Conservation (phyloP, 106 monocot species). For the Dioscorea alata region DNA sequence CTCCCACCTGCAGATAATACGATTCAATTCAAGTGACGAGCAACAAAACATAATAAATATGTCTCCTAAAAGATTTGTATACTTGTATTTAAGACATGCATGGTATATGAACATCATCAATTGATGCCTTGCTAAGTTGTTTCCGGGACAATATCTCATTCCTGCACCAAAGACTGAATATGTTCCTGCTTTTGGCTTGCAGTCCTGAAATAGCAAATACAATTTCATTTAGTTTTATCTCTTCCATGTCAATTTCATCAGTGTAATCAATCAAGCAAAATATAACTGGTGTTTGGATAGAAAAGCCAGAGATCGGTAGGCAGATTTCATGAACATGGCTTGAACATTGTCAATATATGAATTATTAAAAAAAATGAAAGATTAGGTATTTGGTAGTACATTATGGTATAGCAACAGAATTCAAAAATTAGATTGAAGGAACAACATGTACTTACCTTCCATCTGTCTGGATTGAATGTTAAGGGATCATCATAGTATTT, state of each 20-base stretch:
- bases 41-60: neutral
- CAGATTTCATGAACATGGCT: too few relatives aligned
- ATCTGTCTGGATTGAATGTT: conserved; percentile 37
- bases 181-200: conserved; percentile 16
- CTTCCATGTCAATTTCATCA: neutral
- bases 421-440: too few relatives aligned
- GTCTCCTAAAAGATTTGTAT: neutral
- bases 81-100: conserved; percentile 30
- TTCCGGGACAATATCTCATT: conserved; percentile 27
- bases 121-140: conserved; percentile 29
- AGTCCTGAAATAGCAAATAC: too few relatives aligned
- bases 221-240: too few relatives aligned
- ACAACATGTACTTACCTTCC: conserved; percentile 17
- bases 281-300: too few relatives aligned
- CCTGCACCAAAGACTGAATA: conserved; percentile 27
- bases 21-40: neutral
- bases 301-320: neutral
- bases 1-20: conserved; percentile 22
- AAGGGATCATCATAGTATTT: conserved; percentile 28
- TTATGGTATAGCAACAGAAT: neutral
- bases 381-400: too few relatives aligned
- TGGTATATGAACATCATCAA: conserved; percentile 30
- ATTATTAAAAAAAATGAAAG: too few relatives aligned
- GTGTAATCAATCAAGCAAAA: neutral
- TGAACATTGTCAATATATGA: too few relatives aligned